Percentiles rank a stretch among this genome's conserved stretches.
phyloP scores from a whole-genome alignment of 1,284 basidiomycete species.

The Heterobasidion occidentale region DNA sequence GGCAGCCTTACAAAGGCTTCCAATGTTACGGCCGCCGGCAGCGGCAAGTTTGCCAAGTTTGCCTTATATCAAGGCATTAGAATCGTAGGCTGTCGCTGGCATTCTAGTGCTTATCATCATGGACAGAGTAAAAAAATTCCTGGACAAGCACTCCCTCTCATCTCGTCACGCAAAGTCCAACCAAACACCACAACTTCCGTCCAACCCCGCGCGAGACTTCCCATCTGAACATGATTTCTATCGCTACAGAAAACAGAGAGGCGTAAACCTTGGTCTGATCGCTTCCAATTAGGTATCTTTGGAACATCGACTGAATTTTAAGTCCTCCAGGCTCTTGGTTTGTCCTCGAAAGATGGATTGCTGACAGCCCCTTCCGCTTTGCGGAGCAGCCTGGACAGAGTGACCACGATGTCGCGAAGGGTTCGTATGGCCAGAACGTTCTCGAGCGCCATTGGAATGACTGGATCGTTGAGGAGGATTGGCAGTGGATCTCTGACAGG shows the following conservation, averaged over 20 bases:
- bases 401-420: slow-evolving; percentile 70
- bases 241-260: slow-evolving; percentile 70
- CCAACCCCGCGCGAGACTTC: slow-evolving; percentile 6
- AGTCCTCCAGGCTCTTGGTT: slow-evolving; percentile 60
- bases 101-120: neutral
- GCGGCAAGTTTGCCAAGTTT: no score
- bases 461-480: slow-evolving; percentile 68
- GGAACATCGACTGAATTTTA: neutral
- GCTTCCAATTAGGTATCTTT: neutral
- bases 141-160: neutral
- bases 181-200: neutral
- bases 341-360: slow-evolving; percentile 72
- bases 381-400: slow-evolving; percentile 55
- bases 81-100: no score
- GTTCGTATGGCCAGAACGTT: slow-evolving; percentile 47
- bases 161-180: neutral
- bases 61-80: no score
- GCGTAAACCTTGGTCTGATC: slow-evolving; percentile 71
- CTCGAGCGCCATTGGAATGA: slow-evolving; percentile 79
- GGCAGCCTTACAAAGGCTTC: no score
- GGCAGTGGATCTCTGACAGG: slow-evolving; percentile 62
- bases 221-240: slow-evolving; percentile 33
- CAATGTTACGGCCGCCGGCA: no score
- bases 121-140: slow-evolving; percentile 2
- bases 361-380: slow-evolving; percentile 43